Base-by-base conservation (phyloP, 176 grass and related monocot species). In the Zea luxurians region DNA sequence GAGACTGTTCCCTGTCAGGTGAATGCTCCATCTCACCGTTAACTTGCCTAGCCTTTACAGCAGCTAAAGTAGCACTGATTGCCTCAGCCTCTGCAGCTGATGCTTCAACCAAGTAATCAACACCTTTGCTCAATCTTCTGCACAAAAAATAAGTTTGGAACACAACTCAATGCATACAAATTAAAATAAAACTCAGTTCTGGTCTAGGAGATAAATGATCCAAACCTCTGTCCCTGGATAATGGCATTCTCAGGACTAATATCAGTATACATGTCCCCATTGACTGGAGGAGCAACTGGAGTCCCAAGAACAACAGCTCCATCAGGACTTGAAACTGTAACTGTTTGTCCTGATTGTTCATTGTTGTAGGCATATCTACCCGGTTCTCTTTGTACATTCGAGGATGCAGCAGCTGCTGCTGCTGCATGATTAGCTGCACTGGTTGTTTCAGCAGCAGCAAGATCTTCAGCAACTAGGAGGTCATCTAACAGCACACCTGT, bases 191-290 rank as follows among this genome's bases (percentile, higher is more conserved):
- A 86, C 13, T 63, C 13, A 62, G 50, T 62, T 61, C 5, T 37
- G 7, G 2, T 47, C 42, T 65, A 70, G 36, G 37, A 34, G 41
- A 66, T 36, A 68, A 50, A 80, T 44, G 8, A 70, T 79, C 64
- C 71, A 61, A 89, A 99, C 96, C 96, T 95, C 71, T 88, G 89
- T 83, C 89, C 91, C 76, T 92, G 92, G 13, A 94, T 80, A 72
- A 92, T 70, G 15, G 96, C 89, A 80, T 99, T 95, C 83, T 99
- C 96, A 70, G 92, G 77, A 84, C 92, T 99, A 78, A 95, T 99
- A 85, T 99, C 96, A 77, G 87, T 88, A 57, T 87, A 76, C 66
- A 92, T 82, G 83, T 92, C 92, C 58, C 89, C 91, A 85, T 99
- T 99, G 61, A 92, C 83, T 50, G 96, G 92, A 83, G 90, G 83